Percentiles rank a stretch among this genome's conserved stretches.
Evolutionary conservation across 768 basidiomycete genomes (phyloP).

Genomic region (Podaxis sp.): DNA sequence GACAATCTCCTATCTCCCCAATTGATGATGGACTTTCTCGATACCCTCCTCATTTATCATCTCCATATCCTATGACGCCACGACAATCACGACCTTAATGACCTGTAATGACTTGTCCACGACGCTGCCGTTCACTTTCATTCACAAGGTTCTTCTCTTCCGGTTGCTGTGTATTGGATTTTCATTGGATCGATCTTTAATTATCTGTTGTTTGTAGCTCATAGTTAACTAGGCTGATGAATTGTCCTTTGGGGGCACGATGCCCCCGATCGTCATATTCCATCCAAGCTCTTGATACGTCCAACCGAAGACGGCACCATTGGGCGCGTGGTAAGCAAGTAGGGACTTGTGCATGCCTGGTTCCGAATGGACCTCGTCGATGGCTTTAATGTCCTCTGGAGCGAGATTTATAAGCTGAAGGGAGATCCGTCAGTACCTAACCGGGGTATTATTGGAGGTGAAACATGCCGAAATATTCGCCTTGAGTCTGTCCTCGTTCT

Average conservation of each 20-base stretch:
- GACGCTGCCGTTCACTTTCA: not conserved
- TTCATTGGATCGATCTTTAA: not conserved
- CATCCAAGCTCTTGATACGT: slow-evolving; percentile 42
- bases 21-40: slow-evolving; percentile 9
- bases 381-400: slow-evolving; percentile 35
- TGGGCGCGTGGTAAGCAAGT: slow-evolving; percentile 18
- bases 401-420: slow-evolving; percentile 33
- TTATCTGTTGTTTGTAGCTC: not conserved
- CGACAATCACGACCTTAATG: slow-evolving; percentile 4
- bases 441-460: not conserved
- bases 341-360: slow-evolving; percentile 41
- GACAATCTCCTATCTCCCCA: not conserved
- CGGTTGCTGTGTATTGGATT: slow-evolving; percentile 2
- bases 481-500: slow-evolving; percentile 43
- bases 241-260: slow-evolving; percentile 17
- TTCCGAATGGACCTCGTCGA: slow-evolving; percentile 38
- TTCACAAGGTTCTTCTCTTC: not conserved
- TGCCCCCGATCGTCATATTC: slow-evolving; percentile 34
- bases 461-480: slow-evolving; percentile 41
- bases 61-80: not conserved
- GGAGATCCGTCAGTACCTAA: not conserved
- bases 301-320: slow-evolving; percentile 42
- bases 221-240: not conserved
- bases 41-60: slow-evolving; percentile 6
- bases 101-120: not conserved